These are phyloP conservation scores for Flammula alnicola DNA, from an alignment of 1,284 basidiomycete species.

Conservation along the genomic window DNA sequence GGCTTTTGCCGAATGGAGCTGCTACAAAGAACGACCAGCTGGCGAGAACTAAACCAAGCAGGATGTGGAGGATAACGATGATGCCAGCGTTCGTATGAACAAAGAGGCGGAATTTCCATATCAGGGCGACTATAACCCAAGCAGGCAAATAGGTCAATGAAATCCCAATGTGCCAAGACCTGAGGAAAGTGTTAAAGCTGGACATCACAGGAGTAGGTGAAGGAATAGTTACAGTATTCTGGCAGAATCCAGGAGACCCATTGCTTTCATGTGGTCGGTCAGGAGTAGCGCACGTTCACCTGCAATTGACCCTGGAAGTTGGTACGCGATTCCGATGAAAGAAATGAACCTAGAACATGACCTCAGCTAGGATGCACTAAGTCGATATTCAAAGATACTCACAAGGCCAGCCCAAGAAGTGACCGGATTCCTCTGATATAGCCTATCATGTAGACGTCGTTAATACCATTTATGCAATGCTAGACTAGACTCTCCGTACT, in stretches of 20 bases:
- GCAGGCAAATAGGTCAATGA: slow-evolving; percentile 40
- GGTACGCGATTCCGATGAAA: slow-evolving; percentile 16
- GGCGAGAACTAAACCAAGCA: slow-evolving; percentile 72
- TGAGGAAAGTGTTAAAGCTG: slow-evolving; percentile 28
- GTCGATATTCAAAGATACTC: slow-evolving; percentile 24
- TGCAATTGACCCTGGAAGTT: slow-evolving; percentile 25
- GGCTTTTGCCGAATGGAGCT: slow-evolving; percentile 72
- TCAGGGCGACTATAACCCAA: slow-evolving; percentile 44
- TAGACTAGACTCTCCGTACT: background rate
- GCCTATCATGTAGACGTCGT: slow-evolving; percentile 41
- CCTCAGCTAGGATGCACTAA: background rate
- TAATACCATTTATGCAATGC: background rate
- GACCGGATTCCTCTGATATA: slow-evolving; percentile 62
- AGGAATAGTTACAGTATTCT: slow-evolving; percentile 21
- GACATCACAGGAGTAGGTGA: slow-evolving; percentile 1
- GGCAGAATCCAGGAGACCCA: slow-evolving; percentile 28
- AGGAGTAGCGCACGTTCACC: slow-evolving; percentile 23
- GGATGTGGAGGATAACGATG: slow-evolving; percentile 66
- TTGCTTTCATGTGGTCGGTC: slow-evolving; percentile 27
- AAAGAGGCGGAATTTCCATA: slow-evolving; percentile 75
- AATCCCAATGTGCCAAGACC: slow-evolving; percentile 69
- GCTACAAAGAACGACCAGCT: slow-evolving; percentile 75
- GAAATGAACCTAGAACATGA: slow-evolving; percentile 13
- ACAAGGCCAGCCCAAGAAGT: slow-evolving; percentile 72
- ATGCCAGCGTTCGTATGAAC: slow-evolving; percentile 63